These are phyloP conservation scores for Colletotrichum destructivum DNA, from an alignment of 2,329 filamentous ascomycete genomes.

Conservation along the genomic window DNA sequence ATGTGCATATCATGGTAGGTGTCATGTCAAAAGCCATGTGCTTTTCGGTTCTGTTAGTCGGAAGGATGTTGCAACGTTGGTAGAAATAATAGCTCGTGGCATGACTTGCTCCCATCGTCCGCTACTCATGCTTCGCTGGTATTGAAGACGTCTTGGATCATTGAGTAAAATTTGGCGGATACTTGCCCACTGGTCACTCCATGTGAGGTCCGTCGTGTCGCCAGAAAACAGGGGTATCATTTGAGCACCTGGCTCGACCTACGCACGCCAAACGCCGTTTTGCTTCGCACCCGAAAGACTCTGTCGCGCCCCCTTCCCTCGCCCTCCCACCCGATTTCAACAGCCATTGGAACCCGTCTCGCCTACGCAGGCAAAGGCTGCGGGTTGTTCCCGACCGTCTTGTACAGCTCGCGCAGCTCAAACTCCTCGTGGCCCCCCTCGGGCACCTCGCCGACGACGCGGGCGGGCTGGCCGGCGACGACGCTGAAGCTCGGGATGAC, in stretches of 20 bases:
- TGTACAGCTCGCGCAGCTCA: conserved; percentile 76
- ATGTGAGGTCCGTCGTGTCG: no score
- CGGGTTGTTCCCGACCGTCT: conserved; percentile 73
- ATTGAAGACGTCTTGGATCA: no score
- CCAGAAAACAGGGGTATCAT: conserved; percentile 34
- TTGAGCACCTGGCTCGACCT: neutral
- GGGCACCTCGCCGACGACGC: conserved; percentile 85
- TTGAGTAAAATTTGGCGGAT: neutral
- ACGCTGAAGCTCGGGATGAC: conserved; percentile 93
- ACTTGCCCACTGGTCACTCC: neutral
- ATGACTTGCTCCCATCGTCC: neutral
- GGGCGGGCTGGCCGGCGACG: conserved; percentile 86
- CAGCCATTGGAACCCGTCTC: no score
- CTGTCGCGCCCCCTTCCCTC: neutral
- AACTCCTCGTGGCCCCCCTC: conserved; percentile 78
- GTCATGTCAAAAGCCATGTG: no score
- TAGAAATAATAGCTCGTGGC: neutral
- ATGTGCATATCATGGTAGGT: neutral
- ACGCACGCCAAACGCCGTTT: conserved; percentile 29
- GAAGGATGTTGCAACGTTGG: neutral
- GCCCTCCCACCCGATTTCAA: no score
- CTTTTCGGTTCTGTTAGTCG: neutral
- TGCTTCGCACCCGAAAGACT: neutral
- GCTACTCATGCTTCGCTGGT: no score
- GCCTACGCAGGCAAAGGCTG: conserved; percentile 46